A percentile compares a stretch with the other conserved stretches of the same genome.
These are phyloP conservation scores for Nigrospora osmanthi DNA, from an alignment of 2,329 filamentous ascomycete genomes.

Conservation along the genomic window DNA sequence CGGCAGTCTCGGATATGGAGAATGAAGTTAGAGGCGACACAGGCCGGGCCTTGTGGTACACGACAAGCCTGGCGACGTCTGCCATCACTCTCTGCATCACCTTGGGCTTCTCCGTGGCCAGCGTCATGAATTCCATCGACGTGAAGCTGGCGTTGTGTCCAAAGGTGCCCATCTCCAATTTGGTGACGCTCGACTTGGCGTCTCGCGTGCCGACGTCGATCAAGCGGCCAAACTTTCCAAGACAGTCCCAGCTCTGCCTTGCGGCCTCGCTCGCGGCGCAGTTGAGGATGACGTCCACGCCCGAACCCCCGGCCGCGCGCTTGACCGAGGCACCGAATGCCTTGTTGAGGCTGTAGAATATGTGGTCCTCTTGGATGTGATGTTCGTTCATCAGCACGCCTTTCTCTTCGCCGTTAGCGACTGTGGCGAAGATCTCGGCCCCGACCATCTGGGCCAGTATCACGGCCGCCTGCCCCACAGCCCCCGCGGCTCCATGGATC, in stretches of 20 bases:
- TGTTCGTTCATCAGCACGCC: constrained; percentile 1
- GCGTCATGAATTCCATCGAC: constrained; percentile 34
- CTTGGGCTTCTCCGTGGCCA: constrained; percentile 24
- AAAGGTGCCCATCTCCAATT: constrained; percentile 41
- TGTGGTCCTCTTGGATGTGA: constrained; percentile 1
- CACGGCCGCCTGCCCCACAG: constrained; percentile 5
- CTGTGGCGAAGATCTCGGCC: constrained; percentile 3
- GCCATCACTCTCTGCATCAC: constrained; percentile 17
- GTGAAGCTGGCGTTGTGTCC: constrained; percentile 37
- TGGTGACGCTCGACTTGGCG: constrained; percentile 14
- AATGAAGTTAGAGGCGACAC: constrained; percentile 25
- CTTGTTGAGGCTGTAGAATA: constrained; percentile 2
- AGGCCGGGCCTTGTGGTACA: constrained; percentile 19
- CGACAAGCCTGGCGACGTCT: constrained; percentile 18
- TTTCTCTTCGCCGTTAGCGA: constrained; percentile 2
- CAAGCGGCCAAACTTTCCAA: constrained; percentile 21
- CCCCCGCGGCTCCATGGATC: constrained; percentile 3
- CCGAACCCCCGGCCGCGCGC: neutral
- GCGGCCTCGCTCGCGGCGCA: constrained; percentile 18
- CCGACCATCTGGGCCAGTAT: constrained; percentile 3
- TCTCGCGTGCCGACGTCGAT: constrained; percentile 19
- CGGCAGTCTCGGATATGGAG: constrained; percentile 24
- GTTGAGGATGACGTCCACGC: constrained; percentile 7
- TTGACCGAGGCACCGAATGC: constrained; percentile 2
- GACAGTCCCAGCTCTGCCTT: constrained; percentile 19